Conservation (phyloP, 768 basidiomycete genomes). For the Nevesoporus exiguus region DNA sequence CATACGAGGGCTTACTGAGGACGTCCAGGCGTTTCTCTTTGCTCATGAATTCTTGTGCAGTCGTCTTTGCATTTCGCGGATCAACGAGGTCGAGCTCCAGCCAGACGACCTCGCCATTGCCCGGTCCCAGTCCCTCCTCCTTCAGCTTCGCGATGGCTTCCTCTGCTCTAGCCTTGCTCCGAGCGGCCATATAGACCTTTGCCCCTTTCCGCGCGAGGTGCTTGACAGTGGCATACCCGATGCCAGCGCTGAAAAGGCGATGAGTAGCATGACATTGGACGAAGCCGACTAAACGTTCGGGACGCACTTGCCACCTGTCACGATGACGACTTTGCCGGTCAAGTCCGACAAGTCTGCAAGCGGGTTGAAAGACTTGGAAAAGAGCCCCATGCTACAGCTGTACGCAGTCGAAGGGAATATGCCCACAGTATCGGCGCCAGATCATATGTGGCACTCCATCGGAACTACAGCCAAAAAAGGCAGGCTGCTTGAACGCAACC, state of each 20-base stretch:
- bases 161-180: conserved; percentile 44
- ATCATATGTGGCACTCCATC: no score
- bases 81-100: conserved; percentile 51
- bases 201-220: conserved; percentile 52
- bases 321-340: conserved; percentile 42
- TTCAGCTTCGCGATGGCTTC: conserved; percentile 48
- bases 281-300: no score
- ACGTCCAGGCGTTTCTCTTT: conserved; percentile 54
- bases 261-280: neutral
- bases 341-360: conserved; percentile 35
- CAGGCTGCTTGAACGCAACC: no score
- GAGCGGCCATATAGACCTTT: conserved; percentile 57
- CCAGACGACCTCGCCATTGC: conserved; percentile 47
- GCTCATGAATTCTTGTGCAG: conserved; percentile 47
- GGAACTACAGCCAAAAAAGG: no score
- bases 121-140: conserved; percentile 40
- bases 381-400: conserved; percentile 6
- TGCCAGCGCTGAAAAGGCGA: conserved; percentile 36
- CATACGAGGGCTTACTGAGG: conserved; percentile 36
- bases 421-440: no score
- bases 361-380: conserved; percentile 34
- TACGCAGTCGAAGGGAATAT: no score
- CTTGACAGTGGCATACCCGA: conserved; percentile 50
- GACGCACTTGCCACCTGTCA: conserved; percentile 56
- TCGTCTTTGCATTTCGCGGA: conserved; percentile 42